phyloP scores from a whole-genome alignment of 352 stramenopile genomes.

The Pythium scleroteichum region DNA sequence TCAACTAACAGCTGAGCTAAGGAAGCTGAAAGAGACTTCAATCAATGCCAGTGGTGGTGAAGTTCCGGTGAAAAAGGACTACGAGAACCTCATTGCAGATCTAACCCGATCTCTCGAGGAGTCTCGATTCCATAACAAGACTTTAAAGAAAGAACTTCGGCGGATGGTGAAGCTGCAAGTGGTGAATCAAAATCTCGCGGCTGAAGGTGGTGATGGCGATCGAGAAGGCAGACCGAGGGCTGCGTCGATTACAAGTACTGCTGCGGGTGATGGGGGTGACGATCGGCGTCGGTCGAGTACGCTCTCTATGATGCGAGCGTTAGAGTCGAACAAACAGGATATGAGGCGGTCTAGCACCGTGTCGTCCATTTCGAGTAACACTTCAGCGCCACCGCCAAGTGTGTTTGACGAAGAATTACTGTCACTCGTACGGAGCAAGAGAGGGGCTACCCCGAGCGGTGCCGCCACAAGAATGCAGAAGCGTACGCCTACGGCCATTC shows the following conservation, averaged over 20 bases:
- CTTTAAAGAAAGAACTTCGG: constrained; percentile 79
- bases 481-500: constrained; percentile 8
- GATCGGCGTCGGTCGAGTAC: constrained; percentile 41
- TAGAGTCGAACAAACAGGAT: constrained; percentile 32
- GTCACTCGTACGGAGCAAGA: constrained; percentile 46
- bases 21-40: constrained; percentile 34
- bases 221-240: constrained; percentile 5
- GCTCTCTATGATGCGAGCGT: constrained; percentile 63
- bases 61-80: constrained; percentile 70
- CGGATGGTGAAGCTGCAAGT: constrained; percentile 72
- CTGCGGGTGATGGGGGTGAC: constrained; percentile 10
- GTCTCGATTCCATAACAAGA: constrained; percentile 69
- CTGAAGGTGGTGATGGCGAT: constrained; percentile 3
- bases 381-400: constrained; percentile 11
- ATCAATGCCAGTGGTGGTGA: constrained; percentile 20
- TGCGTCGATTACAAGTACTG: constrained; percentile 26
- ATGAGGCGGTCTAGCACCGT: constrained; percentile 25
- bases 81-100: constrained; percentile 68
- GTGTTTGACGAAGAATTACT: constrained; percentile 57
- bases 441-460: background rate
- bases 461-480: background rate
- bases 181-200: constrained; percentile 26
- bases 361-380: constrained; percentile 24
- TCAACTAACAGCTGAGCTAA: constrained; percentile 63
- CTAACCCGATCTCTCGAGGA: constrained; percentile 75